A percentile compares a stretch with the other conserved stretches of the same genome.
Conservation (phyloP, 2,329 filamentous ascomycete genomes). For the Tolypocladium ovalisporum region DNA sequence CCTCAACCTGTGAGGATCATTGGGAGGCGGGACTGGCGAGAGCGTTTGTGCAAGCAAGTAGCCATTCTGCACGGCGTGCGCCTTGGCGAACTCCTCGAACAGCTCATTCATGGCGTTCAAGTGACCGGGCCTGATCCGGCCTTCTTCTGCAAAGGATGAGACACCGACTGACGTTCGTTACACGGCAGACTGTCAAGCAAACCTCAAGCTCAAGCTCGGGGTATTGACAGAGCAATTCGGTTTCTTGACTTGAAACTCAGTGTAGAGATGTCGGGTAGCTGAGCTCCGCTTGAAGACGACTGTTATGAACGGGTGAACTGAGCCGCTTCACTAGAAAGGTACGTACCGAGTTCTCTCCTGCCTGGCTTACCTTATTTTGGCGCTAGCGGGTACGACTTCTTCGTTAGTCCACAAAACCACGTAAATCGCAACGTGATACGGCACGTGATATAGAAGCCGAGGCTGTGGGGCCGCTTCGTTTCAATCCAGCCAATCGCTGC, state of each 20-base stretch:
- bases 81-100: conserved; percentile 62
- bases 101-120: conserved; percentile 54
- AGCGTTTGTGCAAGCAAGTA: conserved; percentile 65
- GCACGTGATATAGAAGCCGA: conserved; percentile 2
- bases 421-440: neutral
- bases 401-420: too few species aligned
- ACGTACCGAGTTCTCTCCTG: conserved; percentile 4
- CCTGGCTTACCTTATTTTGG: neutral
- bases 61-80: conserved; percentile 55
- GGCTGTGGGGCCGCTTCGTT: neutral
- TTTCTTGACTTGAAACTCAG: neutral
- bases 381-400: neutral
- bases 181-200: neutral
- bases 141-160: neutral
- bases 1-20: conserved; percentile 54
- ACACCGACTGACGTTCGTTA: neutral
- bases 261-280: neutral
- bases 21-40: conserved; percentile 53
- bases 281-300: neutral
- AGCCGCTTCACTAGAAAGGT: neutral
- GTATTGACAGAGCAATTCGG: neutral
- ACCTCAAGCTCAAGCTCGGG: neutral
- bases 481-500: conserved; percentile 19
- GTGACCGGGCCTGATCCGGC: neutral
- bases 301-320: neutral